Percentiles rank a stretch among this genome's conserved stretches.
Conservation (phyloP, 2,329 filamentous ascomycete genomes). For the Phoma sp. region DNA sequence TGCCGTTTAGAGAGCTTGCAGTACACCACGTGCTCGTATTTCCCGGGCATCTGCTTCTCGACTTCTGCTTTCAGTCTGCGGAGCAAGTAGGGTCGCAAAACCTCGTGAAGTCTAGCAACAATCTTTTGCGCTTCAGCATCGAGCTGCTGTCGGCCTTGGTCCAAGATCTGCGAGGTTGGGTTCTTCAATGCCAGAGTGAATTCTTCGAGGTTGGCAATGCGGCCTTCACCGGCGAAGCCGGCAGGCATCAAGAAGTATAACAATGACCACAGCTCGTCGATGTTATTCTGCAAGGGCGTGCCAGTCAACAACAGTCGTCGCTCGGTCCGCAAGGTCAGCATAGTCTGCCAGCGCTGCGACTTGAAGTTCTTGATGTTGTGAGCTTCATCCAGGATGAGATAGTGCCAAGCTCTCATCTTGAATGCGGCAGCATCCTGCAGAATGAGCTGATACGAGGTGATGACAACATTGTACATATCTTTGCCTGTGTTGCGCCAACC, state of each 20-base stretch:
- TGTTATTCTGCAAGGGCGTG: constrained; percentile 94
- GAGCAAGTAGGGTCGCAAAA: constrained; percentile 89
- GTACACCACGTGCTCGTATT: constrained; percentile 96
- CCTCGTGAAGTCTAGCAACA: constrained; percentile 91
- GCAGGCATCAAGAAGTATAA: constrained; percentile 96
- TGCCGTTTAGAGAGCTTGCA: constrained; percentile 95
- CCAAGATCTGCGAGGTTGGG: constrained; percentile 93
- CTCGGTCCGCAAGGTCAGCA: constrained; percentile 91
- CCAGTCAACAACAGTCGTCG: constrained; percentile 88
- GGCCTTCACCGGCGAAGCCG: constrained; percentile 80
- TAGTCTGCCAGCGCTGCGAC: constrained; percentile 93
- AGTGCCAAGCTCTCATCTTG: constrained; percentile 92
- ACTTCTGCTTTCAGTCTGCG: constrained; percentile 94
- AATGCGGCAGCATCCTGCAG: constrained; percentile 94
- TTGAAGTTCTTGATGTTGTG: constrained; percentile 99
- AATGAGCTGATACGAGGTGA: constrained; percentile 96
- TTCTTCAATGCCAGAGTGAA: constrained; percentile 97
- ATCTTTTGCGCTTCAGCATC: constrained; percentile 92
- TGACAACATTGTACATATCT: constrained; percentile 88
- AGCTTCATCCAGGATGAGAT: constrained; percentile 96
- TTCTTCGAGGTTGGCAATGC: constrained; percentile 92
- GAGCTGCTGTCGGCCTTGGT: constrained; percentile 91
- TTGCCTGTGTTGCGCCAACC: constrained; percentile 90
- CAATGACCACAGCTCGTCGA: constrained; percentile 96
- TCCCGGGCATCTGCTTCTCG: constrained; percentile 98